phyloP scores from a whole-genome alignment of 2,329 filamentous ascomycete genomes.

The Sphaceloma murrayae region DNA sequence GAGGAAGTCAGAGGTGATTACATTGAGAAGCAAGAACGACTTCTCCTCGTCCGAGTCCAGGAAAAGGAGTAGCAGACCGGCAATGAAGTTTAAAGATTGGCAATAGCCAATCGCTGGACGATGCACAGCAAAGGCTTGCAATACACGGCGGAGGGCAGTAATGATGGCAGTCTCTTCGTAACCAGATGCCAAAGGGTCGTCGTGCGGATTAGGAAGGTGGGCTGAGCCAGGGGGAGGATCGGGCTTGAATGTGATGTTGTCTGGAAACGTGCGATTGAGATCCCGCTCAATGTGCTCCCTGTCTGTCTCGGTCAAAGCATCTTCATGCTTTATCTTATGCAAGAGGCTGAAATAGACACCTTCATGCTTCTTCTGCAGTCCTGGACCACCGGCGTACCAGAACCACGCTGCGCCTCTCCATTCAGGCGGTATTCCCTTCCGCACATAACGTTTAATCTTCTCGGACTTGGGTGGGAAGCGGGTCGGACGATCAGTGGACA shows the following conservation, averaged over 20 bases:
- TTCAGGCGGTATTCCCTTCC: slow-evolving; percentile 88
- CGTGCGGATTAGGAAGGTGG: slow-evolving; percentile 20
- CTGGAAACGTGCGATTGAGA: slow-evolving; percentile 85
- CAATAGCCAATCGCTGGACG: slow-evolving; percentile 91
- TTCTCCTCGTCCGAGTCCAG: slow-evolving; percentile 75
- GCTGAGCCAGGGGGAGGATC: slow-evolving; percentile 31
- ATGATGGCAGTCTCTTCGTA: slow-evolving; percentile 65
- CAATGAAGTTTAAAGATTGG: slow-evolving; percentile 90
- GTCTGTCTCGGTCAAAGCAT: slow-evolving; percentile 57
- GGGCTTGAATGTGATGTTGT: slow-evolving; percentile 85
- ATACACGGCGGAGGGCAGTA: slow-evolving; percentile 67
- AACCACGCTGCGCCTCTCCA: slow-evolving; percentile 97
- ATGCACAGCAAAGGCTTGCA: slow-evolving; percentile 83
- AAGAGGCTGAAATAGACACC: slow-evolving; percentile 68
- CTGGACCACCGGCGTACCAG: slow-evolving; percentile 83
- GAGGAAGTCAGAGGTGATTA: slow-evolving; percentile 79
- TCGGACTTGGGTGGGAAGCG: slow-evolving; percentile 70
- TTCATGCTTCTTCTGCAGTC: slow-evolving; percentile 63
- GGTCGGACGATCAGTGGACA: slow-evolving; percentile 57
- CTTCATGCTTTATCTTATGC: slow-evolving; percentile 51
- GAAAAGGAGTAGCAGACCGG: slow-evolving; percentile 80
- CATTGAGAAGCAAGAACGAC: slow-evolving; percentile 83
- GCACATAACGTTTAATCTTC: slow-evolving; percentile 81
- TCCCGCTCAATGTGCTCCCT: slow-evolving; percentile 89
- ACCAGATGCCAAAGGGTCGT: slow-evolving; percentile 23